Conservation (phyloP, 352 stramenopile species). For the Aphanomyces stellatus region DNA sequence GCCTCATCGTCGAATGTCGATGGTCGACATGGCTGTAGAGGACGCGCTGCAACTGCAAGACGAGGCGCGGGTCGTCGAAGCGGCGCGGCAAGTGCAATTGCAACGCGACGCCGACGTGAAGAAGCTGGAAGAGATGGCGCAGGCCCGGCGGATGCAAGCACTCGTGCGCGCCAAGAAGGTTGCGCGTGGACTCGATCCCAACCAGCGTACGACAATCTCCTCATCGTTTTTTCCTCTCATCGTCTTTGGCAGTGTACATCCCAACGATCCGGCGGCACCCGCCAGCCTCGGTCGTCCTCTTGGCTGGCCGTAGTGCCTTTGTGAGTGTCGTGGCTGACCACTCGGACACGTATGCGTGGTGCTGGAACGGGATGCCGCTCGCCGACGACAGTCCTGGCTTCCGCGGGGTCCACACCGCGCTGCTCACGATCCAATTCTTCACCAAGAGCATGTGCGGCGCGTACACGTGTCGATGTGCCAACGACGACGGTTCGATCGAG, state of each 20-base stretch:
- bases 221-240: no score
- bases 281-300: background rate
- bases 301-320: conserved; percentile 5
- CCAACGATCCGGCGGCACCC: conserved; percentile 8
- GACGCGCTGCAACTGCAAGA: conserved; percentile 1
- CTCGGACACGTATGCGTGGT: conserved; percentile 2
- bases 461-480: conserved; percentile 8
- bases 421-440: conserved; percentile 9
- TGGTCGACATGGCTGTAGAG: conserved; percentile 2
- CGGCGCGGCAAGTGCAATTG: background rate
- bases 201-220: conserved; percentile 12
- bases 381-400: conserved; percentile 7
- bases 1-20: no score
- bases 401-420: background rate
- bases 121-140: conserved; percentile 11
- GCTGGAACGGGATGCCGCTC: background rate
- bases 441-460: conserved; percentile 11
- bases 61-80: background rate
- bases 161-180: conserved; percentile 15
- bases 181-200: conserved; percentile 13
- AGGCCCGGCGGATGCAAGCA: background rate
- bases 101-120: background rate
- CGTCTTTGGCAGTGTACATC: conserved; percentile 7
- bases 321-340: conserved; percentile 5
- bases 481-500: conserved; percentile 11